phyloP scores from a whole-genome alignment of 2,329 filamentous ascomycete genomes.

The Acephala macrosclerotiorum region DNA sequence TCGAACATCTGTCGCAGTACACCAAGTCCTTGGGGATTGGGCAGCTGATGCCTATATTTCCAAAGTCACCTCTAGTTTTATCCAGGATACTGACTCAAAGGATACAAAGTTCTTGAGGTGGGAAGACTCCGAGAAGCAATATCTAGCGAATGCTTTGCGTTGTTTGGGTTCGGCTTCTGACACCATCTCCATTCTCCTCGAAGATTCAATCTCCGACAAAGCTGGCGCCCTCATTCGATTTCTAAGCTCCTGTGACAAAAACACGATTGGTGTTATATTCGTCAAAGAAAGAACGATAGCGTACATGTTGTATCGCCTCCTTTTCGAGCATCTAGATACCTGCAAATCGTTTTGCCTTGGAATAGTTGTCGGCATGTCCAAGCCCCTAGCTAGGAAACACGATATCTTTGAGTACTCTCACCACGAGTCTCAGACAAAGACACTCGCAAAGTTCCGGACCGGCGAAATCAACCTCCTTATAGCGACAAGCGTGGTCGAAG shows the following conservation, averaged over 20 bases:
- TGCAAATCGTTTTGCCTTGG: conserved; percentile 12
- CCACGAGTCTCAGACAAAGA: conserved; percentile 8
- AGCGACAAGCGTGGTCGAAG: conserved; percentile 21
- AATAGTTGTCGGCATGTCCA: conserved; percentile 8
- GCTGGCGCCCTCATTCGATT: conserved; percentile 16
- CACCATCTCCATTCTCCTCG: not conserved
- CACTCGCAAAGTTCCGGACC: conserved; percentile 17
- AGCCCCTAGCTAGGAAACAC: conserved; percentile 5
- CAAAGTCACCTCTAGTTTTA: conserved; percentile 14
- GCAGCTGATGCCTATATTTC: conserved; percentile 12
- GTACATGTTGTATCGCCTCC: no score
- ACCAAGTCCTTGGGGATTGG: conserved; percentile 11
- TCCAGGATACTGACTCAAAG: conserved; percentile 14
- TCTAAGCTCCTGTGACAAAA: conserved; percentile 15
- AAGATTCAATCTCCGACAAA: conserved; percentile 18
- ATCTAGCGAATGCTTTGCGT: conserved; percentile 19
- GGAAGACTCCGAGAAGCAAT: conserved; percentile 13
- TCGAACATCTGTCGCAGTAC: conserved; percentile 3
- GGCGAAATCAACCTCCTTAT: conserved; percentile 16
- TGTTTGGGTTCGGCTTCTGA: conserved; percentile 6
- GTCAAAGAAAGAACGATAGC: conserved; percentile 12
- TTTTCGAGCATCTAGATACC: conserved; percentile 9
- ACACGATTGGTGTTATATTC: conserved; percentile 18
- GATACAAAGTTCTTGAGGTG: conserved; percentile 7
- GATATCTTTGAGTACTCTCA: not conserved